phyloP scores from a whole-genome alignment of 1,284 basidiomycete genomes.

The Melampsora abietis-canadensis region DNA sequence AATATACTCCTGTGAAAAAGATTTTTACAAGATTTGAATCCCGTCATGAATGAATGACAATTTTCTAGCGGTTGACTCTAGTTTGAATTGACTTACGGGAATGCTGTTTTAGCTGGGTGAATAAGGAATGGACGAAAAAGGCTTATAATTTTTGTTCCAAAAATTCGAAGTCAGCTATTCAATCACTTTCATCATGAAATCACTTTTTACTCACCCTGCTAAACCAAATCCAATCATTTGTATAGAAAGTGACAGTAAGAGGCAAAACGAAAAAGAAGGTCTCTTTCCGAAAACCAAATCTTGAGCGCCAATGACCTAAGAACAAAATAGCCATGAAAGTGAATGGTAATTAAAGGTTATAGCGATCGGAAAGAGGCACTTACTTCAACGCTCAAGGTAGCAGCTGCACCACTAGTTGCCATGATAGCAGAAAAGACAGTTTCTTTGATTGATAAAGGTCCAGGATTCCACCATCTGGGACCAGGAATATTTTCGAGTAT shows the following conservation, averaged over 20 bases:
- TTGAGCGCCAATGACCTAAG: slow-evolving; percentile 34
- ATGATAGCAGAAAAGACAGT: slow-evolving; percentile 34
- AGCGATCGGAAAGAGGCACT: not conserved
- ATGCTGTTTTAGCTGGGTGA: slow-evolving; percentile 22
- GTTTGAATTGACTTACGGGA: slow-evolving; percentile 13
- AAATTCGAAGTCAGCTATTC: not conserved
- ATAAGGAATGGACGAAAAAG: slow-evolving; percentile 40
- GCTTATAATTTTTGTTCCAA: not conserved
- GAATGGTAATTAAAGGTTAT: not conserved
- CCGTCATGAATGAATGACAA: not conserved
- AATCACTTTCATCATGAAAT: not conserved
- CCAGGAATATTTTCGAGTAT: slow-evolving; percentile 20
- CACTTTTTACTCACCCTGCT: slow-evolving; percentile 22
- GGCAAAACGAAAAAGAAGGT: slow-evolving; percentile 9
- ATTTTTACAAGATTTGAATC: not conserved
- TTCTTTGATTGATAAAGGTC: slow-evolving; percentile 36
- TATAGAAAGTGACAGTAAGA: slow-evolving; percentile 19
- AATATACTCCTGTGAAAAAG: slow-evolving; percentile 11
- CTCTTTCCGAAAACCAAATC: slow-evolving; percentile 21
- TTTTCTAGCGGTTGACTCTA: not conserved
- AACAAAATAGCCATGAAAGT: not conserved
- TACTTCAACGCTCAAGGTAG: slow-evolving; percentile 24
- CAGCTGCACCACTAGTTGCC: slow-evolving; percentile 28
- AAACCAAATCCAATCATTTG: slow-evolving; percentile 39
- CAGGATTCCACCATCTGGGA: slow-evolving; percentile 34